Evolutionary conservation across 1,284 basidiomycete species (phyloP), one percentile per base, ranked within the genome.

Genomic region (Sparassis latifolia): DNA sequence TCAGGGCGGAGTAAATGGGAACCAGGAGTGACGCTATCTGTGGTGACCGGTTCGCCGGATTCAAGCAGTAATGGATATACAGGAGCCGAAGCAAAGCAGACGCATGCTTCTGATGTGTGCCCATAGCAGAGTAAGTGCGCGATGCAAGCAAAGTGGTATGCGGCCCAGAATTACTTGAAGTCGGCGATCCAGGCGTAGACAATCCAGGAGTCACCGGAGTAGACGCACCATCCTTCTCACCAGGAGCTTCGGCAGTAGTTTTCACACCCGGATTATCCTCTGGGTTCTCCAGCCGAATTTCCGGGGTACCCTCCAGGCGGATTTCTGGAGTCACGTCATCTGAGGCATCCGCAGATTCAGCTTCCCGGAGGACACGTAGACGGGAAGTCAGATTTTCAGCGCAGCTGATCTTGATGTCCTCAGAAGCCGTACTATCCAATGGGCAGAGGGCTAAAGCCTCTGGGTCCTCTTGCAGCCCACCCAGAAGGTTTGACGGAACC

Each of bases 51-150:
- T 80, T 78, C n/a, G 78, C 83, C 4, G 86, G 84, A 63, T 89
- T 88, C 30, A 89, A 73, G n/a, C 73, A 72, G 31, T 72, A 76
- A 63, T 89, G 86, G 28, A 88, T 61, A 62, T 84, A 89, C n/a
- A 89, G 69, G 33, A 89, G 66, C 33, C 86, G 80, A n/a, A 84
- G 66, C 32, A 89, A 69, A 1, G 82, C 78, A 5, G 84, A 80
- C n/a, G 74, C 68, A 61, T 89, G 86, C 47, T 69, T 75, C 10
- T 72, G 75, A 58, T 85, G 82, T 28, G 74, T 75, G 39, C 72
- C 70, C 4, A 74, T 71, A 27, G 73, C 65, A 33, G 65, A 68
- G 55, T 73, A 73, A 3, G 69, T 59, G 44, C 74, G 75, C 7
- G 78, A 76, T n/a, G 76, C 63, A 12, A 80, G 63, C n/a, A 85